Base-by-base conservation (phyloP, 2,329 filamentous ascomycete species). In the Orbilia quercus region DNA sequence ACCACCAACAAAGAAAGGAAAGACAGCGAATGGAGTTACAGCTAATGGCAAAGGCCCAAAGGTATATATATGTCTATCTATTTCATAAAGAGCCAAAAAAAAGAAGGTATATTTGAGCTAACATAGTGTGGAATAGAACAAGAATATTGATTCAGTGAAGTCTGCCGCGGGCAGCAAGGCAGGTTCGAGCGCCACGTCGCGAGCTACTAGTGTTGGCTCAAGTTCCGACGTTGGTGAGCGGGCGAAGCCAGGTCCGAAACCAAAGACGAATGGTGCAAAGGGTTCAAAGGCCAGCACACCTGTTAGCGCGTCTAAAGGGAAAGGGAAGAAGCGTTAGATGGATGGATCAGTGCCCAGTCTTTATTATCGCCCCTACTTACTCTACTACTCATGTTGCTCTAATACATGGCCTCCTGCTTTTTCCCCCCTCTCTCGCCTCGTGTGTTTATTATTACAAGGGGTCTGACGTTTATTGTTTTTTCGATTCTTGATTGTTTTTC, bases 131-230 rank as follows among this genome's bases (percentile, higher is more conserved):
- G 7, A 28, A 76, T 80, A 98, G 93, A 96, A 97, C 82, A 98
- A 98, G 83, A 89, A 91, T 58, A 86, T 97, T 51, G 95, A 97
- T 77, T 91, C 89, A 50, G 88, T 96, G 79, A 97, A 97, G 82
- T 88, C 86, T 36, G 82, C 80, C 55, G 84, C 83, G 58, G 88
- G 85, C 67, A 91, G 87, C 82, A 95, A 93, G 80, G 86, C 87
- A 54, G 90, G 87, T 65, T 95, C 92, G 0, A 86, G 89, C 2
- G 85, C 89, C 3, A 90, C 89, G 0, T 97, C 93, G 5, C 87
- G 95, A 75, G 93, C 93, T 14, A 94, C 90, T 3, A 98, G 95
- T 80, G 92, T 97, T 23, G 88, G 87, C 31, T 96, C 93, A 0
- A 47, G 85, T 84, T 38, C 90, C 90, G 3, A 83, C 82, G 70